Evolutionary conservation across 73 alveolate genomes (phyloP).

Genomic region (Paramecium octaurelia): DNA sequence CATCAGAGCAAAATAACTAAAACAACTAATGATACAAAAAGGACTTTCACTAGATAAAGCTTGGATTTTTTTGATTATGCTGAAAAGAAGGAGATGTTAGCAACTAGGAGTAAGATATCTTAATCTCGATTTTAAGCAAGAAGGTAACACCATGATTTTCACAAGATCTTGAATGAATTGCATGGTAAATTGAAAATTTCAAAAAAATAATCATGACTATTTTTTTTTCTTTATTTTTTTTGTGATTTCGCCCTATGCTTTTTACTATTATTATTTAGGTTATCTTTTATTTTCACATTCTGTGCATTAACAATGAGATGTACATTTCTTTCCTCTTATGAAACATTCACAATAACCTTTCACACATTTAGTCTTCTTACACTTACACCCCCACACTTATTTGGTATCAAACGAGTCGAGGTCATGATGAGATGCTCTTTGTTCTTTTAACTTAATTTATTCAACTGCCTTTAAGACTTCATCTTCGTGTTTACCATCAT

Average conservation of each 20-base stretch:
- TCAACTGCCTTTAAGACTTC: conserved; percentile 5
- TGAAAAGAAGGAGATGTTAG: background rate
- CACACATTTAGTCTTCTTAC: conserved; percentile 28
- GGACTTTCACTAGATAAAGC: background rate
- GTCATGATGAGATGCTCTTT: conserved; percentile 45
- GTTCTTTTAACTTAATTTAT: background rate
- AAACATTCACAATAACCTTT: conserved; percentile 49
- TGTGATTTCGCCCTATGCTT: background rate
- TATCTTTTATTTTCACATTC: background rate
- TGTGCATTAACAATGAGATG: conserved; percentile 25
- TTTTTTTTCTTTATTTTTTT: background rate
- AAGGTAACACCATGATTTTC: background rate
- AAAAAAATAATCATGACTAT: background rate
- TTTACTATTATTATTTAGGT: background rate
- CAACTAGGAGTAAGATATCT: background rate
- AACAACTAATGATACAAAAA: background rate
- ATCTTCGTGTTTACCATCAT: conserved; percentile 49
- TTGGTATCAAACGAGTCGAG: conserved; percentile 5
- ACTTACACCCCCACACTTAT: conserved; percentile 41
- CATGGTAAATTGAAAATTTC: conserved; percentile 25
- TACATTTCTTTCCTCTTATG: conserved; percentile 20
- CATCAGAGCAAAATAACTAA: background rate
- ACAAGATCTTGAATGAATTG: background rate
- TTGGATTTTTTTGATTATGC: conserved; percentile 6
- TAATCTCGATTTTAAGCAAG: background rate